phyloP scores from a whole-genome alignment of 2,329 filamentous ascomycete genomes.

The Pestalotiopsis sp. region DNA sequence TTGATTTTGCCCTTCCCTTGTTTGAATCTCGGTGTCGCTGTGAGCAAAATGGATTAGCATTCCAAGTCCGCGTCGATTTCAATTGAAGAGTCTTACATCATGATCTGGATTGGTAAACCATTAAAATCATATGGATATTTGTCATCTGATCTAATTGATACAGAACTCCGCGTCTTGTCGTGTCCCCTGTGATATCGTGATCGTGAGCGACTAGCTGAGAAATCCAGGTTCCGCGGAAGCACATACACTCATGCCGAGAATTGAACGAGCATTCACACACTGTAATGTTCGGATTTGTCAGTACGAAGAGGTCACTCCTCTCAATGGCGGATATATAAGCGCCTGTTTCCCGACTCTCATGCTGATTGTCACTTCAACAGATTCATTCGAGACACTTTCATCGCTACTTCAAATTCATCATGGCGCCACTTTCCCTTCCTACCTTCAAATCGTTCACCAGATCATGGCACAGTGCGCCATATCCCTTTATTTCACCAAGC shows the following conservation, averaged over 20 bases:
- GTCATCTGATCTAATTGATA: no score
- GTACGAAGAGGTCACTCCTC: not conserved
- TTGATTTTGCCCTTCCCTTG: no score
- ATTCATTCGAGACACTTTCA: not conserved
- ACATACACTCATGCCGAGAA: not conserved
- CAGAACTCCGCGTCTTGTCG: not conserved
- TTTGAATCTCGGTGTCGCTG: no score
- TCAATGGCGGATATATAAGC: not conserved
- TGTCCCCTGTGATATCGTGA: no score
- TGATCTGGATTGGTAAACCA: no score
- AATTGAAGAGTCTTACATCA: no score
- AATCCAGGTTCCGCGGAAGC: not conserved
- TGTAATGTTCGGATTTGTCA: not conserved
- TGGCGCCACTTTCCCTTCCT: not conserved
- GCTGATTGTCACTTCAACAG: not conserved
- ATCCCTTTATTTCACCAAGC: constrained; percentile 38
- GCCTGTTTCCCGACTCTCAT: not conserved
- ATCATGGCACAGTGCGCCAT: constrained; percentile 34
- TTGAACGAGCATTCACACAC: not conserved
- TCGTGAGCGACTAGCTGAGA: not conserved
- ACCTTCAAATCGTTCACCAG: constrained; percentile 33
- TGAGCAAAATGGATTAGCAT: no score
- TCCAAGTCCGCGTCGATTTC: no score
- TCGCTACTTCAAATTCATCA: not conserved
- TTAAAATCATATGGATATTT: no score